A percentile compares a stretch with the other conserved stretches of the same genome.
Evolutionary conservation across 768 basidiomycete species (phyloP).

Genomic region (Cyclocybe cylindracea): DNA sequence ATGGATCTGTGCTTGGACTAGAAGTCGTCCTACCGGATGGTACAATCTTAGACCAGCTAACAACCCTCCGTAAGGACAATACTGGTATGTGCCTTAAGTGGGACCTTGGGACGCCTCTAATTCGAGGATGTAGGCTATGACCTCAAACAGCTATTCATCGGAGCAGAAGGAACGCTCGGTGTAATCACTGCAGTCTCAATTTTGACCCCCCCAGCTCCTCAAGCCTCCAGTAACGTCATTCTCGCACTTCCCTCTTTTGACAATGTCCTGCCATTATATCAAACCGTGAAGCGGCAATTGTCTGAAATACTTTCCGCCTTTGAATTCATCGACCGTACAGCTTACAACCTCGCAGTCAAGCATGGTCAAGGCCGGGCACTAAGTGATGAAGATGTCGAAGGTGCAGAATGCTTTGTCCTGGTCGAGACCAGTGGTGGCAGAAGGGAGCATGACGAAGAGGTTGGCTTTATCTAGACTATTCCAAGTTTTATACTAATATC

Average conservation of each 20-base stretch:
- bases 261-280: slow-evolving; percentile 84
- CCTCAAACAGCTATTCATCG: slow-evolving; percentile 97
- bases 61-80: slow-evolving; percentile 95
- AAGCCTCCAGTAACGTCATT: slow-evolving; percentile 89
- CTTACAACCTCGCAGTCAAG: slow-evolving; percentile 82
- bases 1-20: slow-evolving; percentile 91
- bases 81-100: slow-evolving; percentile 60
- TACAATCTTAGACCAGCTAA: slow-evolving; percentile 84
- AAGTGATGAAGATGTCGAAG: slow-evolving; percentile 69
- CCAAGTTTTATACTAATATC: background rate
- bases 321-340: slow-evolving; percentile 90
- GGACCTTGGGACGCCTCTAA: slow-evolving; percentile 1
- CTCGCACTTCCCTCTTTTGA: slow-evolving; percentile 86
- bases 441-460: slow-evolving; percentile 92
- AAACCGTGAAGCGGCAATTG: slow-evolving; percentile 75
- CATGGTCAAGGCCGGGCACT: slow-evolving; percentile 82
- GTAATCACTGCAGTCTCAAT: slow-evolving; percentile 95
- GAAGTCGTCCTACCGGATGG: slow-evolving; percentile 97
- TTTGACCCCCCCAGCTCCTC: slow-evolving; percentile 80
- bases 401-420: slow-evolving; percentile 86
- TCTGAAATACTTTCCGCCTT: slow-evolving; percentile 98
- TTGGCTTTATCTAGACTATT: slow-evolving; percentile 26
- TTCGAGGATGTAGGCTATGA: slow-evolving; percentile 75
- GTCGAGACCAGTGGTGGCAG: slow-evolving; percentile 94
- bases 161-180: slow-evolving; percentile 95